Base-by-base conservation (phyloP, 78 protist species). In the Dictyostelium citrinum region DNA sequence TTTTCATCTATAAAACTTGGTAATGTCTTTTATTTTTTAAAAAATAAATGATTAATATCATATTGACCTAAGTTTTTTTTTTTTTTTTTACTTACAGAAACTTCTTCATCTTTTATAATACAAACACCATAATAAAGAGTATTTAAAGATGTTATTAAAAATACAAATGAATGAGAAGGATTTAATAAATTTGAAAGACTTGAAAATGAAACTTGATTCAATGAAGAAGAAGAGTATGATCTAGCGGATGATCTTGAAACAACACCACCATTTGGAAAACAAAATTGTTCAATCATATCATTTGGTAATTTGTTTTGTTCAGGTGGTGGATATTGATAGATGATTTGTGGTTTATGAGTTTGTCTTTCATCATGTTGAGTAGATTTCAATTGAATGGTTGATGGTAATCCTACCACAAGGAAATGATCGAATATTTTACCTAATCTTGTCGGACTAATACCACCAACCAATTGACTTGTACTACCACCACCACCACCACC, bases 51-150 rank as follows among this genome's bases (percentile, higher is more conserved):
- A n/a, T n/a, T n/a, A n/a, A n/a, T n/a, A n/a, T n/a, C n/a, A n/a
- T n/a, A n/a, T n/a, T n/a, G n/a, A n/a, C n/a, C n/a, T n/a, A n/a
- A n/a, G n/a, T n/a, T n/a, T n/a, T n/a, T n/a, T n/a, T n/a, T n/a
- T n/a, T n/a, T n/a, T n/a, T n/a, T n/a, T n/a, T n/a, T n/a, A 84
- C 82, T 14, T 84, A 84, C 91, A 24, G 70, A 45, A 58, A 84
- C 91, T 58, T 88, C 93, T 46, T 88, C 93, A 29, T 88, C 93
- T 88, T 88, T 88, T 16, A 68, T 60, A 14, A 88, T 88, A 68
- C 93, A 88, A 11, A 88, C 49, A 88, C 93, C 93, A 88, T 88
- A 88, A 27, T 88, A 88, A 12, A 88, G 80, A 10, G 85, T 88
- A 5, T 55, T 29, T 22, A 41, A 31, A 7, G 93, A 77, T n/a